These are phyloP conservation scores for Hypericum androsaemum DNA, from an alignment of 345 rosid genomes.

Conservation along the genomic window DNA sequence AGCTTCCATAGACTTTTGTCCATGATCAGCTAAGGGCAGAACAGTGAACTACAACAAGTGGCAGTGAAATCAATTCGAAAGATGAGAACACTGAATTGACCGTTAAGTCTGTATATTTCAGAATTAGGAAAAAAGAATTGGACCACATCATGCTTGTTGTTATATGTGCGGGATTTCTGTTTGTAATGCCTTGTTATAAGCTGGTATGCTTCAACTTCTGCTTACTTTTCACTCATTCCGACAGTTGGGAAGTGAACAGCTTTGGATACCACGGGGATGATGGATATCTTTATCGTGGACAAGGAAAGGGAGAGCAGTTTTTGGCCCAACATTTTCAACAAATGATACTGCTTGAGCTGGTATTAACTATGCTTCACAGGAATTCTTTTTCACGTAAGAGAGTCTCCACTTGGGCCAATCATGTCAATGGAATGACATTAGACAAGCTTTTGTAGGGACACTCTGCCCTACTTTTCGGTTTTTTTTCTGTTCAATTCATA, in stretches of 20 bases:
- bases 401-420: slow-evolving; percentile 13
- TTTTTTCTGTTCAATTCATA: slow-evolving; percentile 10
- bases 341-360: slow-evolving; percentile 87
- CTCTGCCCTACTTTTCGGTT: slow-evolving; percentile 5
- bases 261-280: slow-evolving; percentile 97
- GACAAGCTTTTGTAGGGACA: background rate
- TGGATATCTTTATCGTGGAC: slow-evolving; percentile 68
- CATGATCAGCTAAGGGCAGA: too few relatives aligned
- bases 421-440: background rate
- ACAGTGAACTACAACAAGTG: too few relatives aligned
- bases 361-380: slow-evolving; percentile 74
- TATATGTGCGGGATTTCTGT: too few relatives aligned
- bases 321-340: slow-evolving; percentile 72
- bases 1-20: too few relatives aligned
- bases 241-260: slow-evolving; percentile 93
- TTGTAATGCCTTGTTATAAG: background rate
- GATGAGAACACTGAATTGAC: too few relatives aligned
- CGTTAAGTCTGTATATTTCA: too few relatives aligned
- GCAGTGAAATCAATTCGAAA: too few relatives aligned
- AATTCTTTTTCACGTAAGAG: slow-evolving; percentile 94
- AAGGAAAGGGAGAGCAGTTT: slow-evolving; percentile 68
- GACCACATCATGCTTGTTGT: too few relatives aligned
- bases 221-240: background rate
- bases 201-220: background rate
- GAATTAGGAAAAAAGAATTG: too few relatives aligned